Evolutionary conservation across 2,329 filamentous ascomycete genomes (phyloP), one percentile per base, ranked within the genome.

Genomic region (Pseudovirgaria hyperparasitica): DNA sequence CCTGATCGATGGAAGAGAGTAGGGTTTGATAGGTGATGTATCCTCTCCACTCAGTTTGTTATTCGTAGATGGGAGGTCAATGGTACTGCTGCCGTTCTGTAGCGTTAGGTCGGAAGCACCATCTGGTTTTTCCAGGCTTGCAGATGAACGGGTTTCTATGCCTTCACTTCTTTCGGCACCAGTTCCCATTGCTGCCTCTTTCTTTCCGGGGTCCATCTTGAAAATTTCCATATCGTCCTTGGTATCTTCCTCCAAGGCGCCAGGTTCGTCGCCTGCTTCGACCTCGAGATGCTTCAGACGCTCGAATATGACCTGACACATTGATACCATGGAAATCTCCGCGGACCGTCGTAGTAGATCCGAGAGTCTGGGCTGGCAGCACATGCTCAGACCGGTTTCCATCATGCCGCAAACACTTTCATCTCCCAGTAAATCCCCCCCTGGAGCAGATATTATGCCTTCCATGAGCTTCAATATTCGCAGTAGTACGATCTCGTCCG

Each of bases 351-450:
- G 74, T 29, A 98, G 62, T 4, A 96, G 75, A 43, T 94, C 86
- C 7, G 86, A 94, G 34, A 96, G 75, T 29, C 87, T 74, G 29
- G 82, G 73, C 47, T 96, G 86, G 37, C 87, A 98, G 62, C 90
- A 98, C 63, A 98, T 96, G 47, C 85, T 93, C 39, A 98, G 58
- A 2, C 87, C 90, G 2, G 85, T 87, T 52, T 93, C 90, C 87
- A 98, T 96, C 85, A 98, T 96, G 52, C 94, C 85, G 50, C 92
- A 98, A 8, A 98, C 85, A 48, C 87, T 96, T 58, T 96, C 87
- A 45, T 98, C 90, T 32, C 87, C 92, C n/a, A 98, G 63, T 8
- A 96, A 72, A 39, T 92, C 79, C 19, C 90, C 90, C 16, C 87
- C 85, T 0, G 86, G 82, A 1, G 90, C 82, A 10, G 86, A 92